Conservation (phyloP, 768 basidiomycete genomes). For the Boletus tylopilopsis region DNA sequence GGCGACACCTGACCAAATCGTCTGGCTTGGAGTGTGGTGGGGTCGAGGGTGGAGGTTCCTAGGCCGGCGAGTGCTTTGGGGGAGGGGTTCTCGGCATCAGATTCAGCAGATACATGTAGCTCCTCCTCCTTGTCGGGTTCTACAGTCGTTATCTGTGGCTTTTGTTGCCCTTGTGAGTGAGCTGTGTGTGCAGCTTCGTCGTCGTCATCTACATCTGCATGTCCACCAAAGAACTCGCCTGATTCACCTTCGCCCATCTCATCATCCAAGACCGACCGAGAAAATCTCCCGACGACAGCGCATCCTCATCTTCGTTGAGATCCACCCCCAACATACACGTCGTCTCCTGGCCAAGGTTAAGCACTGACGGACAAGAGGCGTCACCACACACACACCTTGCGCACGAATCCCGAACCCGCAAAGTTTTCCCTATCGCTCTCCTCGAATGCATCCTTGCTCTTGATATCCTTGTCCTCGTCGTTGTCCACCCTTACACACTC, state of each 20-base stretch:
- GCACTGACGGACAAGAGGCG: neutral
- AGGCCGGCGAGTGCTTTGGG: constrained; percentile 65
- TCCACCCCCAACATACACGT: constrained; percentile 50
- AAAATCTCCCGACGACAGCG: constrained; percentile 19
- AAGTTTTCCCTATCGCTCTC: constrained; percentile 79
- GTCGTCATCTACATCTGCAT: constrained; percentile 36
- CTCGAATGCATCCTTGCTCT: constrained; percentile 81
- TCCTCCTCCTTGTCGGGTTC: constrained; percentile 36
- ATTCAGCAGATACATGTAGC: constrained; percentile 44
- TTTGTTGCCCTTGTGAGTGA: constrained; percentile 10
- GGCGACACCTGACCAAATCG: constrained; percentile 39
- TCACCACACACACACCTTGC: constrained; percentile 7
- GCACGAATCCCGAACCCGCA: constrained; percentile 51
- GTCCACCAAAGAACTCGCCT: constrained; percentile 62
- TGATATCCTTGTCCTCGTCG: constrained; percentile 82
- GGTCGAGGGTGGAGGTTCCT: constrained; percentile 61
- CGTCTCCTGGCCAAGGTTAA: constrained; percentile 20
- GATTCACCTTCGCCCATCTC: constrained; percentile 47
- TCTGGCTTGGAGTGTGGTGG: constrained; percentile 39
- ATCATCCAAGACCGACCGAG: constrained; percentile 23
- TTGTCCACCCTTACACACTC: constrained; percentile 58
- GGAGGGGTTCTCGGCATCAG: constrained; percentile 47
- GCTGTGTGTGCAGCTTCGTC: too few relatives aligned
- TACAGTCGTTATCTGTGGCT: constrained; percentile 21
- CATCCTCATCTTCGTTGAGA: constrained; percentile 55